Evolutionary conservation across 2,329 filamentous ascomycete species (phyloP).

Genomic region (Apiospora pterosperma): DNA sequence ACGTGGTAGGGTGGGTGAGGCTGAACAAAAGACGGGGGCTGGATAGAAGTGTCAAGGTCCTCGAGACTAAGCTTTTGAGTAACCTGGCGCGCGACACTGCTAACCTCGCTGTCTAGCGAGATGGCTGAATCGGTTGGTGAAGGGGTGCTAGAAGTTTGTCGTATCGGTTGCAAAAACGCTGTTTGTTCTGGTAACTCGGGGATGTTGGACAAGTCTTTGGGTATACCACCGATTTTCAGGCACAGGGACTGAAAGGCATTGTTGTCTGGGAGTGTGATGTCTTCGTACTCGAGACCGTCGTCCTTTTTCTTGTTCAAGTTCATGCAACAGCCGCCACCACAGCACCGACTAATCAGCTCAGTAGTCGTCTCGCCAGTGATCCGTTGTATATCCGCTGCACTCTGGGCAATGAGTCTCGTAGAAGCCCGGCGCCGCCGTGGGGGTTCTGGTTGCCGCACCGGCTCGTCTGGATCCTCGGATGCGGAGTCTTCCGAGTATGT

Average conservation of each 20-base stretch:
- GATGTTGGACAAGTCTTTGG: conserved; percentile 68
- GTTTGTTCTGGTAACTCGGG: conserved; percentile 72
- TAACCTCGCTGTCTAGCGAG: conserved; percentile 35
- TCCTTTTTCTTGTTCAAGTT: conserved; percentile 38
- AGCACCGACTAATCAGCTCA: conserved; percentile 60
- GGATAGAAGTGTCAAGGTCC: conserved; percentile 54
- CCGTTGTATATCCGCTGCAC: conserved; percentile 57
- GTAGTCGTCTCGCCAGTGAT: conserved; percentile 63
- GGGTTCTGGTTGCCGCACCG: conserved; percentile 40
- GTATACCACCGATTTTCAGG: conserved; percentile 73
- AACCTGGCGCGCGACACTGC: conserved; percentile 26
- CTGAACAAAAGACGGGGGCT: conserved; percentile 87
- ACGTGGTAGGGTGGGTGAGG: conserved; percentile 93
- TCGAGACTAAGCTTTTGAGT: conserved; percentile 32
- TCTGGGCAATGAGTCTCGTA: conserved; percentile 64
- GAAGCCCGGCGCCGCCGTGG: conserved; percentile 61
- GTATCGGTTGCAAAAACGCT: conserved; percentile 63
- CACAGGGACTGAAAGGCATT: conserved; percentile 77
- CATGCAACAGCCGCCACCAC: conserved; percentile 63
- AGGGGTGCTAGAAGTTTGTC: conserved; percentile 29
- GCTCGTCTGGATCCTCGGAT: conserved; percentile 51
- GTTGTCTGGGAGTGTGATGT: conserved; percentile 67
- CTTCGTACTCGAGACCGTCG: conserved; percentile 48
- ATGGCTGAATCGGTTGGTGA: conserved; percentile 49
- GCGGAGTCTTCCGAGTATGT: conserved; percentile 59